Conservation (phyloP, 2,329 filamentous ascomycete genomes). For the Epichloe brachyelytri region DNA sequence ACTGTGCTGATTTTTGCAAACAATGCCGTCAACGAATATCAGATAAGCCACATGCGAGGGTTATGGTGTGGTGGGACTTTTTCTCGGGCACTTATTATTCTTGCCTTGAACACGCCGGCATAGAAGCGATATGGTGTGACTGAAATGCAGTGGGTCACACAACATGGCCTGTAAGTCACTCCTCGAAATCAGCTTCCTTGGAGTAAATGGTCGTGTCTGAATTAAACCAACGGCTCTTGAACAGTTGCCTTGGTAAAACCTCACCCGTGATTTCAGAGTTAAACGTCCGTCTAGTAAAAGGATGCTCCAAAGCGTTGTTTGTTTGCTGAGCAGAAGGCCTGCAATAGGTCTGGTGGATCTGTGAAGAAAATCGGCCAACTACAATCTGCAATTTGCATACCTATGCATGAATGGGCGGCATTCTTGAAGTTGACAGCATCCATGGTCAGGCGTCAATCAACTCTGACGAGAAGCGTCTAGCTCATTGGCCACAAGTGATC, state of each 20-base stretch:
- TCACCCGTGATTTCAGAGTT: neutral
- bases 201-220: neutral
- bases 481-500: constrained; percentile 2
- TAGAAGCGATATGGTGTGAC: neutral
- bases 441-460: neutral
- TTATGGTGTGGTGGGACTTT: neutral
- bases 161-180: constrained; percentile 1
- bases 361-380: too few relatives aligned
- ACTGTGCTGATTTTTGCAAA: too few relatives aligned
- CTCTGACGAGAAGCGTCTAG: neutral
- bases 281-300: too few relatives aligned
- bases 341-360: too few relatives aligned
- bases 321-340: too few relatives aligned
- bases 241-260: neutral
- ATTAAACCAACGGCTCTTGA: neutral
- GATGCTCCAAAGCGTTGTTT: too few relatives aligned
- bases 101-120: neutral
- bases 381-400: too few relatives aligned
- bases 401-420: neutral
- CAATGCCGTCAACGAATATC: neutral
- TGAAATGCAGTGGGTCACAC: neutral
- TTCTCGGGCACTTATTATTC: neutral
- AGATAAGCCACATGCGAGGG: neutral
- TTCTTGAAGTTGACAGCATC: neutral
- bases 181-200: neutral